A percentile compares a stretch with the other conserved stretches of the same genome.
These are phyloP conservation scores for Aegle marmelos DNA, from an alignment of 345 rosid species.

Conservation along the genomic window DNA sequence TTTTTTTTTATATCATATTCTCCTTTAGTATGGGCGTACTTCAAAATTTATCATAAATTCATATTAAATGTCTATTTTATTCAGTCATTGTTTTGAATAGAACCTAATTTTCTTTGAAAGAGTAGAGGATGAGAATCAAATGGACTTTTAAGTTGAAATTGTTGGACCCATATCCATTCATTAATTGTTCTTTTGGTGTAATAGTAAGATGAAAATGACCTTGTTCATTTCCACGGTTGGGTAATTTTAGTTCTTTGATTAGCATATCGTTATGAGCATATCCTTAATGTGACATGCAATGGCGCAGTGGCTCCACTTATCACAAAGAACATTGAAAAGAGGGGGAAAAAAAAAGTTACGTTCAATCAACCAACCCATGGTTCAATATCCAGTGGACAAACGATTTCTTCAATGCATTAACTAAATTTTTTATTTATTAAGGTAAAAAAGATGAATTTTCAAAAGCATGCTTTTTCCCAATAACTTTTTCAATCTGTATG, in stretches of 20 bases:
- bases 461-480: too few species aligned
- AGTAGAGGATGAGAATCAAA: not conserved
- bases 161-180: not conserved
- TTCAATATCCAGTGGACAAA: too few species aligned
- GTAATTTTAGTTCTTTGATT: not conserved
- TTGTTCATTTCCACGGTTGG: not conserved
- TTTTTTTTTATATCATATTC: not conserved
- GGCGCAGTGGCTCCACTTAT: too few species aligned
- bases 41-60: not conserved
- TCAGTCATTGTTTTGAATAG: not conserved
- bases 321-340: too few species aligned
- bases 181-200: not conserved
- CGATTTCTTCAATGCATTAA: too few species aligned
- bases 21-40: not conserved
- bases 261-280: not conserved
- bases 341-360: too few species aligned
- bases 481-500: too few species aligned
- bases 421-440: too few species aligned
- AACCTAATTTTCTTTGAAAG: not conserved
- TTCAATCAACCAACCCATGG: too few species aligned
- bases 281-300: not conserved
- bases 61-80: not conserved
- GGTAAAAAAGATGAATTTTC: too few species aligned
- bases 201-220: not conserved
- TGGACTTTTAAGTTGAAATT: not conserved